These are phyloP conservation scores for Henckelia pumila DNA, from an alignment of 257 asterid species.

Conservation along the genomic window DNA sequence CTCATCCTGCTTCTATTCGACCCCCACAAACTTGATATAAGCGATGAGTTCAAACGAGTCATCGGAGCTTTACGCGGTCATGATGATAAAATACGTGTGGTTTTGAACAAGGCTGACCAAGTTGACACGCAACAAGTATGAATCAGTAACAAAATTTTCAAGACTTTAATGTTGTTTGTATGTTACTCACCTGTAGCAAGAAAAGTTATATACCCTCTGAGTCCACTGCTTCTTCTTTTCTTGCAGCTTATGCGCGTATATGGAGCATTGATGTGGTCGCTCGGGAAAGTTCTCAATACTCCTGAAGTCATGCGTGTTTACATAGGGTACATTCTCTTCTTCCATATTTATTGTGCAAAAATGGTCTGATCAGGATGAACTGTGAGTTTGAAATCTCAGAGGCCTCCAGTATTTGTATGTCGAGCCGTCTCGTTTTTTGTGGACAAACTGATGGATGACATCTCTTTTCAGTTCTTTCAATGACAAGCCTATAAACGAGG, in stretches of 20 bases:
- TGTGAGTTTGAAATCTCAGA: background rate
- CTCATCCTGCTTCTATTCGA: constrained; percentile 53
- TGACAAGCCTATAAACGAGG: constrained; percentile 63
- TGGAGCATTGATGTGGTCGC: constrained; percentile 90
- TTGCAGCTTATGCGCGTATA: constrained; percentile 82
- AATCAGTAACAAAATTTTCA: background rate
- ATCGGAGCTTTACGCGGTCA: constrained; percentile 75
- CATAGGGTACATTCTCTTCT: constrained; percentile 53
- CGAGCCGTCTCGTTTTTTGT: background rate
- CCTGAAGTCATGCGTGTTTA: constrained; percentile 79
- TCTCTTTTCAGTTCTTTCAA: constrained; percentile 55
- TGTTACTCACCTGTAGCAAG: background rate
- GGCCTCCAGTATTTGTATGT: background rate
- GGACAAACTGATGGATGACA: background rate
- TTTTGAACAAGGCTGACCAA: constrained; percentile 65
- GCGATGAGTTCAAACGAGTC: constrained; percentile 78
- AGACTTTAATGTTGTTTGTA: background rate
- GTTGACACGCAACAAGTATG: constrained; percentile 56
- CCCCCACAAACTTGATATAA: constrained; percentile 63
- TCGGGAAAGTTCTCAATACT: constrained; percentile 78
- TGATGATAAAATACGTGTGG: constrained; percentile 80
- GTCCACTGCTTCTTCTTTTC: constrained; percentile 5
- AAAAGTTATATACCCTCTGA: background rate
- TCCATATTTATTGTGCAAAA: background rate
- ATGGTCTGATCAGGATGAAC: background rate